Base-by-base conservation (phyloP, 257 asterid genomes). In the Jacaranda mimosifolia region DNA sequence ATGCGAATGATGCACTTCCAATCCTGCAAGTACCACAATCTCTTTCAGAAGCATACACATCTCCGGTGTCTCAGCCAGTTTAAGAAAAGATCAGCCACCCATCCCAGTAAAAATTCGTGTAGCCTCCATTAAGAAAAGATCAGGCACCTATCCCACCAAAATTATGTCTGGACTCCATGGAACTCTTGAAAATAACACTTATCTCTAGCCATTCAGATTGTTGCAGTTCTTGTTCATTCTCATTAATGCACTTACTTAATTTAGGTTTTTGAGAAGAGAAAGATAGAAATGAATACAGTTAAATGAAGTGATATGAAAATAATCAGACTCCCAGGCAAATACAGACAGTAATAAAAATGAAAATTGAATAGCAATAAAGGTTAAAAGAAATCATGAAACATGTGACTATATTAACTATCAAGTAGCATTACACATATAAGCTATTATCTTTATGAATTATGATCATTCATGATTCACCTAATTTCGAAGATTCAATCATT, bases 1-100 rank as follows among this genome's bases (percentile, higher is more conserved):
- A 96, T 93, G 63, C 73, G 86, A 68, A 93, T 86, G 78, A 91
- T 91, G 87, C 94, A 84, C 79, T 96, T 91, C 98, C 99, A 96
- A 78, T 96, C 99, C 99, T 96, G 84, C 79, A 88, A 76, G 74
- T 70, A 74, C 15, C 53, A 70, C 11, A 36, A 77, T 60, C 80
- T 3, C 74, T 70, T 63, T 74, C 75, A 71, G 75, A 62, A 73
- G 45, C 43, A 59, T 52, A 57, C 76, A 65, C 6, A 70, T 49
- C 53, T 57, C 46, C 71, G 55, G 62, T 55, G 80, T 51, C 73
- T 40, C 70, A 73, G 56, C 64, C 64, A 77, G 70, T 66, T 74
- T 84, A 72, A 73, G 67, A 59, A 48, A 79, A 64, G 42, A 67
- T 40, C 69, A 73, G 59, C 63, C 67, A 73, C 66, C 81, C 9